Percentiles rank a stretch among this genome's conserved stretches.
These are phyloP conservation scores for Reutealis trisperma DNA, from an alignment of 345 rosid genomes.

Conservation along the genomic window DNA sequence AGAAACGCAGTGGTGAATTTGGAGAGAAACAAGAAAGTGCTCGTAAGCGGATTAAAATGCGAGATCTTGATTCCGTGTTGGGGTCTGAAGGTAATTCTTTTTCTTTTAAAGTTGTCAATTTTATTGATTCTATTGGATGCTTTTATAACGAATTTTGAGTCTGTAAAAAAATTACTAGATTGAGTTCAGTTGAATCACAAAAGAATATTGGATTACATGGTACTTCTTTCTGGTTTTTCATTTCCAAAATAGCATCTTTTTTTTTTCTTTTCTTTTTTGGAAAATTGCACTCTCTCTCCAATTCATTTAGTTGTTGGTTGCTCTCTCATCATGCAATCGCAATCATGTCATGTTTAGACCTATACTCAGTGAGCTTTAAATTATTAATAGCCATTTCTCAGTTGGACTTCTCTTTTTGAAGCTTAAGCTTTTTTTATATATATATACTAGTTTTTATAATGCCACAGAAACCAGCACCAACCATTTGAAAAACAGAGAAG, in stretches of 20 bases:
- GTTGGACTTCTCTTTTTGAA: background rate
- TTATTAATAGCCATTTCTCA: background rate
- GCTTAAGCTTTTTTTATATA: background rate
- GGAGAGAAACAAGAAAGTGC: slow-evolving; percentile 18
- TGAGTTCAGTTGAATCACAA: background rate
- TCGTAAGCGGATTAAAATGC: slow-evolving; percentile 36
- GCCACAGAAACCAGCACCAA: slow-evolving; percentile 10
- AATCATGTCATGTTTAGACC: background rate
- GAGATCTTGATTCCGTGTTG: slow-evolving; percentile 30
- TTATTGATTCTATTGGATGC: background rate
- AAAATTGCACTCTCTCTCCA: background rate
- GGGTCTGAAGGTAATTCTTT: slow-evolving; percentile 37
- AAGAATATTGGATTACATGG: background rate
- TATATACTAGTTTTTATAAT: background rate
- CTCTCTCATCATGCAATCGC: background rate
- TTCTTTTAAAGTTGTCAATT: background rate
- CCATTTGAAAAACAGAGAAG: slow-evolving; percentile 23
- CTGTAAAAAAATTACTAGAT: background rate
- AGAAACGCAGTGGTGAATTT: slow-evolving; percentile 24
- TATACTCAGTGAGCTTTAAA: background rate
- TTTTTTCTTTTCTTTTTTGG: background rate
- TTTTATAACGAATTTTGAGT: background rate
- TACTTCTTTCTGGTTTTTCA: background rate
- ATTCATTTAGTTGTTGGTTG: background rate
- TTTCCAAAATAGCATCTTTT: background rate